phyloP scores from a whole-genome alignment of 306 rosid genomes.

The Arachis hypogaea region DNA sequence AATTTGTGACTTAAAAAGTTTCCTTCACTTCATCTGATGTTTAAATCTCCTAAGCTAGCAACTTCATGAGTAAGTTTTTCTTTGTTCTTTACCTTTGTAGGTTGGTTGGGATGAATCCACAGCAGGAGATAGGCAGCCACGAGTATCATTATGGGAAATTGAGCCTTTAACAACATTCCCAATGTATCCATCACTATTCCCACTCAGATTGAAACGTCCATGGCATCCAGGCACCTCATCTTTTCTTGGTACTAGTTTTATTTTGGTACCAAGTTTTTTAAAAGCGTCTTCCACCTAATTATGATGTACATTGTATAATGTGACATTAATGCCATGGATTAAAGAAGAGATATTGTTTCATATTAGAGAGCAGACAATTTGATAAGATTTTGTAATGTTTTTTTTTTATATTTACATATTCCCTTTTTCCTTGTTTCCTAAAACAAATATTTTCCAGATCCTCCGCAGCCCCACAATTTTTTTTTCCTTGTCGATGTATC shows the following conservation, averaged over 20 bases:
- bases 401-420: neutral
- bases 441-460: neutral
- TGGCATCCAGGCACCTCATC: conserved; percentile 86
- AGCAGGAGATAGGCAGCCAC: conserved; percentile 84
- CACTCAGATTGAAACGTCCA: conserved; percentile 84
- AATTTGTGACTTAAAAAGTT: conserved; percentile 1
- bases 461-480: neutral
- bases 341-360: neutral
- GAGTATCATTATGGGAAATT: conserved; percentile 91
- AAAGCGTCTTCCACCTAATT: conserved; percentile 10
- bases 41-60: neutral
- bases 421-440: neutral
- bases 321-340: conserved; percentile 25
- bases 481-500: neutral
- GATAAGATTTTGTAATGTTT: neutral
- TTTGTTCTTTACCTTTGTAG: conserved; percentile 38
- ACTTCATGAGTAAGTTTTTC: neutral
- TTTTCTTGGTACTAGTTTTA: conserved; percentile 56
- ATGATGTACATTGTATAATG: conserved; percentile 4
- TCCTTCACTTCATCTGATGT: neutral
- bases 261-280: neutral
- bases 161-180: conserved; percentile 93
- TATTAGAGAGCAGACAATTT: neutral
- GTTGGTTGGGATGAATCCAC: conserved; percentile 98
- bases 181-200: conserved; percentile 88